phyloP scores from a whole-genome alignment of 768 basidiomycete genomes.

The Infundibulicybe gibba region DNA sequence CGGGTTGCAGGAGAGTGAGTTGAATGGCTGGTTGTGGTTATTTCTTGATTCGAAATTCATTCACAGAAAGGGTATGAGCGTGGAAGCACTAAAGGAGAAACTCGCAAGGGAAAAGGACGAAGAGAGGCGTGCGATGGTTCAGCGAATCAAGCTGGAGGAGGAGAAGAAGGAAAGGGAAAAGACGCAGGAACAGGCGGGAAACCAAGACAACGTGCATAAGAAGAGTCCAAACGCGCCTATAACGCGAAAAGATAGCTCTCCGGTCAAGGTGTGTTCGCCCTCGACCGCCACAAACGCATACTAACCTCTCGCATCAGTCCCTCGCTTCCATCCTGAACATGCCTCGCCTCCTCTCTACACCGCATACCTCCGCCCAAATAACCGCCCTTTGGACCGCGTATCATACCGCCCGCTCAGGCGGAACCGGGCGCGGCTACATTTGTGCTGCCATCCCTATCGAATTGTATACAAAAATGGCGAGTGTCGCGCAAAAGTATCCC shows the following conservation, averaged over 20 bases:
- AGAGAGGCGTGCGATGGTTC: constrained; percentile 16
- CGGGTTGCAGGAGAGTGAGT: constrained; percentile 47
- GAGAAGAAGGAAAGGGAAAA: constrained; percentile 3
- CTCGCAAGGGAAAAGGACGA: constrained; percentile 27
- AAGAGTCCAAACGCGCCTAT: constrained; percentile 6
- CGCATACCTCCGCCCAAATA: constrained; percentile 73
- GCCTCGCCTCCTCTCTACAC: constrained; percentile 56
- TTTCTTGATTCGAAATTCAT: constrained; percentile 14
- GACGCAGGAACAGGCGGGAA: constrained; percentile 5
- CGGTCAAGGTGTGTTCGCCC: constrained; percentile 46
- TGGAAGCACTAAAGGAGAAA: constrained; percentile 32
- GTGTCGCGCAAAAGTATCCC: constrained; percentile 62
- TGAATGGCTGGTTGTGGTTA: constrained; percentile 8
- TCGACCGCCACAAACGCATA: constrained; percentile 1
- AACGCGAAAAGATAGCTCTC: constrained; percentile 60
- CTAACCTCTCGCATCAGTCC: constrained; percentile 45
- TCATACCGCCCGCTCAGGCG: constrained; percentile 75
- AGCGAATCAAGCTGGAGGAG: background rate
- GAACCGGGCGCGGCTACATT: constrained; percentile 81
- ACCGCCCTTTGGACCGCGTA: constrained; percentile 87
- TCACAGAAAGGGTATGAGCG: constrained; percentile 39
- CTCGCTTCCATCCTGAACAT: constrained; percentile 80
- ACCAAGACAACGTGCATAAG: constrained; percentile 6
- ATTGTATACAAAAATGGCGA: constrained; percentile 69
- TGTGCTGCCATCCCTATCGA: constrained; percentile 78